phyloP scores from a whole-genome alignment of 176 grass and related monocot species.

The Saccharum officinarum region DNA sequence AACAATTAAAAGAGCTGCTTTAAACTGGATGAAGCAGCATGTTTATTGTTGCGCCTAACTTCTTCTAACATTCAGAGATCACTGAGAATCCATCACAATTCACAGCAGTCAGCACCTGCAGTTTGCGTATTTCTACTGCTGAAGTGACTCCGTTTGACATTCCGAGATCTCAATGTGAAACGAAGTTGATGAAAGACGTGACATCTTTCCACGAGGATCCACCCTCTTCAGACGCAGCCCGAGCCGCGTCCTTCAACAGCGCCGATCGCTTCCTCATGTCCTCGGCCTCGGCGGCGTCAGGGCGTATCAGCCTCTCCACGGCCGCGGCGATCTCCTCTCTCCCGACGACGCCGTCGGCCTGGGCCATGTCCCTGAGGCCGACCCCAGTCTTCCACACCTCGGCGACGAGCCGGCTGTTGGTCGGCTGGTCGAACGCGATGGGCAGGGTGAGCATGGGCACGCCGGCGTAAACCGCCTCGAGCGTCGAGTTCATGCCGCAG shows the following conservation, averaged over 20 bases:
- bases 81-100: too few relatives aligned
- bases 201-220: constrained; percentile 37
- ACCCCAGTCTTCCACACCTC: constrained; percentile 39
- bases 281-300: neutral
- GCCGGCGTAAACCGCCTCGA: constrained; percentile 32
- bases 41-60: too few relatives aligned
- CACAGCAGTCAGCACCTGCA: too few relatives aligned
- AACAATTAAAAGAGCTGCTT: too few relatives aligned
- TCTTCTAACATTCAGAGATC: too few relatives aligned
- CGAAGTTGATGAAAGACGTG: constrained; percentile 37
- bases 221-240: neutral
- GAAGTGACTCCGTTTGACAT: too few relatives aligned
- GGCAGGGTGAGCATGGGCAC: constrained; percentile 44
- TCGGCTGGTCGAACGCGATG: constrained; percentile 43
- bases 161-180: constrained; percentile 9
- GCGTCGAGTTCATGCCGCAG: constrained; percentile 59
- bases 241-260: constrained; percentile 23
- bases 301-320: constrained; percentile 36
- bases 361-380: constrained; percentile 23
- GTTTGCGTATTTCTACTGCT: too few relatives aligned
- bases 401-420: constrained; percentile 26
- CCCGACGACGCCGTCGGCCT: neutral
- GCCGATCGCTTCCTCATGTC: constrained; percentile 32
- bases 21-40: too few relatives aligned
- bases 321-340: constrained; percentile 24